These are phyloP conservation scores for Forsythia viridissima DNA, from an alignment of 257 asterid species.

Conservation along the genomic window DNA sequence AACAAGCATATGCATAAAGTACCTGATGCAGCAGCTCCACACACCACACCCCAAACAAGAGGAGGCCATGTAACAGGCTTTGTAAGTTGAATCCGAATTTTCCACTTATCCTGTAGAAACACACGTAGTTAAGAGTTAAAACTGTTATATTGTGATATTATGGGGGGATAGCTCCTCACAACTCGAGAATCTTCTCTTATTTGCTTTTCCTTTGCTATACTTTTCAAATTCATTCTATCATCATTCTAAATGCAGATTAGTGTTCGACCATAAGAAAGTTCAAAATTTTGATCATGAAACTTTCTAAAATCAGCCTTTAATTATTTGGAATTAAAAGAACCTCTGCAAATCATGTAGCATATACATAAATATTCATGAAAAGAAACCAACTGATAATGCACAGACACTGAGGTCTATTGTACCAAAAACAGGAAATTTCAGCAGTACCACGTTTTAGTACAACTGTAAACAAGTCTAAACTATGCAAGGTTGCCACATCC, in stretches of 20 bases:
- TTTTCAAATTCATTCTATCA: background rate
- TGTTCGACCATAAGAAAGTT: background rate
- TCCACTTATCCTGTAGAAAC: slow-evolving; percentile 72
- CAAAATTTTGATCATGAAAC: background rate
- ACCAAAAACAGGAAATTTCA: background rate
- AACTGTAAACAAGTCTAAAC: background rate
- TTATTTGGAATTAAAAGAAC: background rate
- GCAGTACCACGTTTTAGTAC: background rate
- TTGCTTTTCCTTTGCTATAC: background rate
- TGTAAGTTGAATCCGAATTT: slow-evolving; percentile 83
- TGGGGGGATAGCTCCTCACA: background rate
- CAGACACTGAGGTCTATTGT: no score
- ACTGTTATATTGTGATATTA: background rate
- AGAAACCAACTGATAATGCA: background rate
- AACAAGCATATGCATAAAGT: slow-evolving; percentile 18
- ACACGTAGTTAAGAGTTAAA: background rate
- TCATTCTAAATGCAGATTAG: background rate
- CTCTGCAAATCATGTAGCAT: background rate
- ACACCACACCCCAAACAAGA: slow-evolving; percentile 96
- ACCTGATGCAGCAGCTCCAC: slow-evolving; percentile 99
- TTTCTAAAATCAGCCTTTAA: background rate
- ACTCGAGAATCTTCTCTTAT: no score
- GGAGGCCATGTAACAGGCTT: slow-evolving; percentile 99
- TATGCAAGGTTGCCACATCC: background rate
- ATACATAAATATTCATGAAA: background rate